Conservation (phyloP, 2,329 filamentous ascomycete genomes). For the Sporothrix euskadiensis region DNA sequence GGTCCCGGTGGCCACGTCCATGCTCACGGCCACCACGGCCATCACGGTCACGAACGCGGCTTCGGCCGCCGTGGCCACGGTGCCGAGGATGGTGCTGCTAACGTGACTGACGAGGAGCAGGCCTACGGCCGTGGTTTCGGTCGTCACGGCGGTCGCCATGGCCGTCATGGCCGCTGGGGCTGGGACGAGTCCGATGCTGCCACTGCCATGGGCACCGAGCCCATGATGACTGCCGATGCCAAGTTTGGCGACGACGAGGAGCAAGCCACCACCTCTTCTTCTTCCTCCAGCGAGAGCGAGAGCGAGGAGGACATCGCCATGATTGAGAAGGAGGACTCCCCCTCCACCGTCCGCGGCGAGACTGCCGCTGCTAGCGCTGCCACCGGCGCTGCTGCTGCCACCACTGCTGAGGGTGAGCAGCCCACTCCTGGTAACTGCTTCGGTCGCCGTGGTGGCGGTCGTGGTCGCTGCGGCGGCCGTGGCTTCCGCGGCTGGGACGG, state of each 20-base stretch:
- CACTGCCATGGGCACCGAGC: conserved; percentile 26
- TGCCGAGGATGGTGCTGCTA: conserved; percentile 7
- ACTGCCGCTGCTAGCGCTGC: conserved; percentile 4
- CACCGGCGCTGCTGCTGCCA: conserved; percentile 28
- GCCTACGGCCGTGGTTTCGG: background rate
- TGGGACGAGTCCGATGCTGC: conserved; percentile 27
- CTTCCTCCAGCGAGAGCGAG: conserved; percentile 22
- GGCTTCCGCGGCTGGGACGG: background rate
- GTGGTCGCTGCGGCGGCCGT: background rate
- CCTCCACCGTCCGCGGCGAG: conserved; percentile 31
- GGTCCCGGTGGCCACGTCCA: conserved; percentile 3
- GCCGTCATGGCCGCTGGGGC: background rate
- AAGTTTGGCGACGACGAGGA: conserved; percentile 25
- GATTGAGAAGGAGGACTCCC: conserved; percentile 39
- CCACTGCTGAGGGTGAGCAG: background rate
- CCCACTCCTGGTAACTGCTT: background rate
- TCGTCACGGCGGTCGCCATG: background rate
- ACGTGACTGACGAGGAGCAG: conserved; percentile 7
- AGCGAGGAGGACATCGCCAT: conserved; percentile 31
- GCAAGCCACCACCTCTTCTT: conserved; percentile 14
- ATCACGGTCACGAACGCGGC: background rate
- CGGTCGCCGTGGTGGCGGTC: background rate
- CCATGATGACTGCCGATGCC: conserved; percentile 27
- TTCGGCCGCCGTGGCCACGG: background rate
- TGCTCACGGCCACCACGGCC: background rate